Percentiles rank a stretch among this genome's conserved stretches.
Evolutionary conservation across 345 rosid species (phyloP).

Genomic region (Aquilaria malaccensis): DNA sequence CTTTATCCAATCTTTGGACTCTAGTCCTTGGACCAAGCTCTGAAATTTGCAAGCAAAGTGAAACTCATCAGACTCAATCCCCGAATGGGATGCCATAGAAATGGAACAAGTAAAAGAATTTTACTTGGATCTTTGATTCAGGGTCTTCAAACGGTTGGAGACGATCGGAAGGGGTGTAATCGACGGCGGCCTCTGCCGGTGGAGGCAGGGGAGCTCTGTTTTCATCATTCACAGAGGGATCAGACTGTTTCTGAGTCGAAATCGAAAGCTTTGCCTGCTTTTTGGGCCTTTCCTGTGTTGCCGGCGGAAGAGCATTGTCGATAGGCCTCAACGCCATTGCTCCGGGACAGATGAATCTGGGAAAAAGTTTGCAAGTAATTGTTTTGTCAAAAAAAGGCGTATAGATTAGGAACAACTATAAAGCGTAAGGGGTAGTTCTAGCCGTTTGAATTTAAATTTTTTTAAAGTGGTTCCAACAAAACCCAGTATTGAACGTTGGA

Average conservation of each 20-base stretch:
- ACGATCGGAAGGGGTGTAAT: slow-evolving; percentile 60
- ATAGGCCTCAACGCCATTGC: slow-evolving; percentile 82
- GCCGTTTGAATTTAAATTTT: too few relatives aligned
- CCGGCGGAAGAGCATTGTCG: slow-evolving; percentile 72
- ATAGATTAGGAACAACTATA: slow-evolving; percentile 2
- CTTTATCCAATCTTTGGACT: slow-evolving; percentile 72
- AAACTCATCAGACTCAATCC: not conserved
- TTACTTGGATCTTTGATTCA: slow-evolving; percentile 40
- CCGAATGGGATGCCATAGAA: not conserved
- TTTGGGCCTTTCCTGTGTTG: slow-evolving; percentile 52
- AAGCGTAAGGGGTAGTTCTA: too few relatives aligned
- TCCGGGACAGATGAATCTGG: not conserved
- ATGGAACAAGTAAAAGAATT: not conserved
- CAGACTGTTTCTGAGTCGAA: slow-evolving; percentile 17
- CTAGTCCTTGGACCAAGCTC: slow-evolving; percentile 54
- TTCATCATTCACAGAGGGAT: slow-evolving; percentile 7
- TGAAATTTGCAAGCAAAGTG: slow-evolving; percentile 11
- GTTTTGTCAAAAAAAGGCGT: slow-evolving; percentile 3
- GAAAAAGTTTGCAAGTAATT: not conserved
- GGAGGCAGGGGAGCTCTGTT: slow-evolving; percentile 17
- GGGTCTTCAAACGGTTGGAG: slow-evolving; percentile 51
- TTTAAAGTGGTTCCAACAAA: too few relatives aligned
- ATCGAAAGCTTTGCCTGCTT: slow-evolving; percentile 46
- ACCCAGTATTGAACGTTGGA: too few relatives aligned
- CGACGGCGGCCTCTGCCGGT: slow-evolving; percentile 37